Evolutionary conservation across 2,329 filamentous ascomycete genomes (phyloP).

Genomic region (Spiromastix sp.): DNA sequence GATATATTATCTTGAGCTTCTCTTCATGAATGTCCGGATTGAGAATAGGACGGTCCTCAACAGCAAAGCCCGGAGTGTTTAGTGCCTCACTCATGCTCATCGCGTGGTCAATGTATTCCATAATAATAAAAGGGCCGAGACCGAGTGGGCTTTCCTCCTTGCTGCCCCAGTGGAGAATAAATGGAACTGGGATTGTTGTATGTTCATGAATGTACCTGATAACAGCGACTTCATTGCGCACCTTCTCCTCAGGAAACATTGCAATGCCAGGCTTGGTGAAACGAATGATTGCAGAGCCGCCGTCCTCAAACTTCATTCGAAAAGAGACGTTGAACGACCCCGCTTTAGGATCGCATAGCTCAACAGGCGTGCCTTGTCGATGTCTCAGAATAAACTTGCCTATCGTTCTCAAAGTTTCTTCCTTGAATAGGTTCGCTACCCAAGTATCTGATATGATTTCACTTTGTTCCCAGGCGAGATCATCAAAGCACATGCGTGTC

Average conservation of each 20-base stretch:
- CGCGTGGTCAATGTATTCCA: constrained; percentile 18
- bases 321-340: neutral
- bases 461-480: neutral
- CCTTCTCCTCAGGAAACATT: constrained; percentile 1
- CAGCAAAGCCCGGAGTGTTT: constrained; percentile 15
- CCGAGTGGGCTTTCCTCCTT: neutral
- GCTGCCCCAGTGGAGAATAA: constrained; percentile 1
- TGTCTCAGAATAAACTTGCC: neutral
- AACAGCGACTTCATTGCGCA: neutral
- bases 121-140: constrained; percentile 5
- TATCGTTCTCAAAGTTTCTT: neutral
- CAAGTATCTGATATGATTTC: neutral
- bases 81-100: constrained; percentile 16
- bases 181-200: constrained; percentile 5
- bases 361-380: neutral
- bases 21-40: constrained; percentile 24
- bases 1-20: constrained; percentile 26
- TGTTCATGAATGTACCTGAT: neutral
- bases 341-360: neutral
- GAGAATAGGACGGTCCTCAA: constrained; percentile 20
- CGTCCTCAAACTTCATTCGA: neutral
- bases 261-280: constrained; percentile 2
- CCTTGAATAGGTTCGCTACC: neutral
- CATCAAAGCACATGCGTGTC: neutral
- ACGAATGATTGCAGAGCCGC: constrained; percentile 2